Conservation (phyloP, 2,329 filamentous ascomycete genomes). For the Alternaria sp. region DNA sequence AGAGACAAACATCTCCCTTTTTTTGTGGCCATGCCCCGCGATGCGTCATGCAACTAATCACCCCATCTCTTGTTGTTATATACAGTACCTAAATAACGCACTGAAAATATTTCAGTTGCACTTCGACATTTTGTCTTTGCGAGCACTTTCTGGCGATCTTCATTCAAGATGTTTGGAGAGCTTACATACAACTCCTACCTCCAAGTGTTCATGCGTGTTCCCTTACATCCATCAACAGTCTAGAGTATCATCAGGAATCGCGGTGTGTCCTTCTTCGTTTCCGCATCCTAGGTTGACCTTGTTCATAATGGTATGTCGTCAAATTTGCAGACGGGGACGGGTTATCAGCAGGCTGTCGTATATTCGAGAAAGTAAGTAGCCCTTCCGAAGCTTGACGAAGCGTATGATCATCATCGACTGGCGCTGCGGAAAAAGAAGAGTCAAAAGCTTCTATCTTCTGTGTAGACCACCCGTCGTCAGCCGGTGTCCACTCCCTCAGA, state of each 20-base stretch:
- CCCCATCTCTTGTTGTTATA: background rate
- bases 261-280: background rate
- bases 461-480: background rate
- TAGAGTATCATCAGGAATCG: background rate
- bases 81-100: background rate
- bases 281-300: background rate
- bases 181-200: background rate
- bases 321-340: background rate
- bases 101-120: too few relatives aligned
- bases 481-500: conserved; percentile 1
- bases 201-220: background rate
- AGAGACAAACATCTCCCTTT: too few relatives aligned
- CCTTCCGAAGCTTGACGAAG: background rate
- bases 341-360: background rate
- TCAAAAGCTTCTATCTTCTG: background rate
- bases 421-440: background rate
- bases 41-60: too few relatives aligned
- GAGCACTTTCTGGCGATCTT: background rate
- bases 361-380: background rate
- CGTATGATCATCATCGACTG: background rate
- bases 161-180: background rate
- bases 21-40: too few relatives aligned
- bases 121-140: background rate
- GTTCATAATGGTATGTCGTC: background rate
- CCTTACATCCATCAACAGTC: background rate